Base-by-base conservation (phyloP, 306 rosid species). In the Cucurbita moschata region DNA sequence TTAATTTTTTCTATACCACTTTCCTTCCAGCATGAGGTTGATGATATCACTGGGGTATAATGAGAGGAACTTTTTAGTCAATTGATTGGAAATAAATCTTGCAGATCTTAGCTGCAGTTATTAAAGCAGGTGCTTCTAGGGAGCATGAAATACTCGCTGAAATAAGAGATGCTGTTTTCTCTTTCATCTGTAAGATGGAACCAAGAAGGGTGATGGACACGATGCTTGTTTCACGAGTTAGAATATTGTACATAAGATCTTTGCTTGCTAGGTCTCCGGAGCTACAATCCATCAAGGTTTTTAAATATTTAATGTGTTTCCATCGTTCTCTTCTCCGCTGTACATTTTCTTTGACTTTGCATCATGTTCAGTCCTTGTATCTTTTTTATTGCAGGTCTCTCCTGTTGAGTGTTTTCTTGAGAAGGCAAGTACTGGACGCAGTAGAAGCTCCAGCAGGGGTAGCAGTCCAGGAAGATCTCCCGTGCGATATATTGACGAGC, bases 111-210 rank as follows among this genome's bases (percentile, higher is more conserved):
- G 98, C 98, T 50, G 98, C 98, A 60, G 98, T 93, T 39, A 93
- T 93, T 71, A 93, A 93, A 84, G 98, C 98, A 44, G 98, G 98
- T 82, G 97, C 98, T 75, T 86, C 98, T 78, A 87, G 98, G 82
- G 98, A 93, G 81, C 98, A 93, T 84, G 98, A 90, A 83, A 93
- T 93, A 81, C 97, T 93, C 55, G 97, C 97, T 79, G 98, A 93
- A 87, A 93, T 93, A 56, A 85, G 94, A 82, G 96, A 90, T 83
- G 87, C 94, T 42, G 97, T 93, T 79, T 93, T 93, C 88, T 83
- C 96, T 66, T 93, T 93, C 79, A 82, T 93, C 16, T 87, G 94
- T 76, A 93, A 93, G 81, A 88, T 93, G 97, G 98, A 93, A 82
- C 97, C 97, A 11, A 88, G 88, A 85, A 83, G 96, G 79, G 98